These are phyloP conservation scores for Groenewaldozyma auringiensis DNA, from an alignment of 1,139 yeast species.

Conservation along the genomic window DNA sequence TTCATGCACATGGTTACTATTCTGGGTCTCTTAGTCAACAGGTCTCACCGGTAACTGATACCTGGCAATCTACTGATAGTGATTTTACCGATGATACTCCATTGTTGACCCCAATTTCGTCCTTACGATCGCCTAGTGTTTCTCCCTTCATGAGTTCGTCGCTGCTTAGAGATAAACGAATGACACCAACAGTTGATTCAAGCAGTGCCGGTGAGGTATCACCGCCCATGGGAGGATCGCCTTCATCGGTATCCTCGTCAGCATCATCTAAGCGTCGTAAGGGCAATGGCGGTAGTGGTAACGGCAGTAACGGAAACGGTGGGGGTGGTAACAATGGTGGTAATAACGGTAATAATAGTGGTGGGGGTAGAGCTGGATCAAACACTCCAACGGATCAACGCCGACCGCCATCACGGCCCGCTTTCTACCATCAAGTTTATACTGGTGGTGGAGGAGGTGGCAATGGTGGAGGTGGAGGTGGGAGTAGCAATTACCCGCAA, in stretches of 20 bases:
- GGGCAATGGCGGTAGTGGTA: background rate
- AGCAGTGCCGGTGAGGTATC: background rate
- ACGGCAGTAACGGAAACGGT: background rate
- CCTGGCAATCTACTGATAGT: slow-evolving; percentile 7
- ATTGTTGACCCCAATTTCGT: slow-evolving; percentile 11
- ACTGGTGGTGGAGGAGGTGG: too few species aligned
- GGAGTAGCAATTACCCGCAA: too few species aligned
- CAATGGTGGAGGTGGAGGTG: too few species aligned
- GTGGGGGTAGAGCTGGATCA: too few species aligned
- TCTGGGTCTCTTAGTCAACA: slow-evolving; percentile 3
- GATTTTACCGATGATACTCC: slow-evolving; percentile 9
- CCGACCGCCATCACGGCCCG: background rate
- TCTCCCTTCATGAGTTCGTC: slow-evolving; percentile 7
- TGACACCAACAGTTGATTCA: slow-evolving; percentile 1
- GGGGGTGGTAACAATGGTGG: background rate
- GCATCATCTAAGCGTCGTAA: background rate
- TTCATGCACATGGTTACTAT: background rate
- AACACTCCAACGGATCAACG: background rate
- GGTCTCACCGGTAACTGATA: slow-evolving; percentile 9
- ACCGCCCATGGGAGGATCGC: background rate
- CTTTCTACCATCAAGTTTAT: background rate
- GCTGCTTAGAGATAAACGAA: background rate
- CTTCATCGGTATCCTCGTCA: background rate
- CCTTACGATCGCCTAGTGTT: slow-evolving; percentile 7
- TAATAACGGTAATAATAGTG: too few species aligned